phyloP scores from a whole-genome alignment of 2,329 filamentous ascomycete genomes.

The Simplicillium sp. region DNA sequence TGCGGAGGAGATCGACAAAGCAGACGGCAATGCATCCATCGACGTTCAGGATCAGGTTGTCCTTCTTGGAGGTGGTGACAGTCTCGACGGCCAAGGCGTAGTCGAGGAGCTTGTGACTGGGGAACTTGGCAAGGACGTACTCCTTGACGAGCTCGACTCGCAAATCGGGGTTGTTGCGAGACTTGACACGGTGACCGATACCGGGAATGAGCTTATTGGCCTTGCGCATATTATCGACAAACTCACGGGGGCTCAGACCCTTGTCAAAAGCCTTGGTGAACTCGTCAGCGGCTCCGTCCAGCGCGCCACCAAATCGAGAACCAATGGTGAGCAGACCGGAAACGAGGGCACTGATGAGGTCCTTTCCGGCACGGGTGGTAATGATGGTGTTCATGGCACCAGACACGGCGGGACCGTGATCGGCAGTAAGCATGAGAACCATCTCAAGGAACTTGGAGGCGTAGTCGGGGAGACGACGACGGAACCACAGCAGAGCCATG shows the following conservation, averaged over 20 bases:
- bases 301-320: constrained; percentile 94
- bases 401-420: constrained; percentile 97
- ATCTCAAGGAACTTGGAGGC: constrained; percentile 99
- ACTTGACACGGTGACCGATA: constrained; percentile 99
- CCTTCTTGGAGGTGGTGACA: constrained; percentile 99
- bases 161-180: constrained; percentile 98
- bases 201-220: constrained; percentile 99
- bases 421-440: constrained; percentile 99
- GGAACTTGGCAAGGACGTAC: constrained; percentile 96
- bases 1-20: constrained; percentile 95
- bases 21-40: constrained; percentile 97
- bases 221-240: constrained; percentile 98
- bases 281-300: constrained; percentile 95
- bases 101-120: constrained; percentile 94
- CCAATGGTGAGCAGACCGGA: constrained; percentile 97
- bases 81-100: constrained; percentile 97
- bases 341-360: constrained; percentile 90
- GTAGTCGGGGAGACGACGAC: constrained; percentile 88
- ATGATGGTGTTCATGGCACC: constrained; percentile 99
- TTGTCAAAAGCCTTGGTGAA: constrained; percentile 98
- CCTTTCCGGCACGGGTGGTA: constrained; percentile 97
- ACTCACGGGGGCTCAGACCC: constrained; percentile 95
- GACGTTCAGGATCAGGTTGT: constrained; percentile 99
- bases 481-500: constrained; percentile 99
- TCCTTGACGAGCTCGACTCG: constrained; percentile 99